Base-by-base conservation (phyloP, 1,139 yeast genomes). In the Yamadazyma pseudoaaseri region DNA sequence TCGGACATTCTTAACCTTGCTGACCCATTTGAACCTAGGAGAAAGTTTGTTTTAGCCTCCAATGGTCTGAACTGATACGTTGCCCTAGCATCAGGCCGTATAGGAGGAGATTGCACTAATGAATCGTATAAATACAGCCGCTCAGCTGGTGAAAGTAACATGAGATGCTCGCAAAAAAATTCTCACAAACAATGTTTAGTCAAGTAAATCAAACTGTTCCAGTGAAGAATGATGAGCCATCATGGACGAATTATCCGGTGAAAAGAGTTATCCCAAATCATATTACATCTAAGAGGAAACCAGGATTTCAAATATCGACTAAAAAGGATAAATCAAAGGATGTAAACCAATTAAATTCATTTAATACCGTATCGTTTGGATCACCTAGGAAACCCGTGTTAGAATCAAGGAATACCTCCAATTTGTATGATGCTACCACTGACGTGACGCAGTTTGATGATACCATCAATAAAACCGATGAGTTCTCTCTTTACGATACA, bases 21-120 rank as follows among this genome's bases (percentile, higher is more conserved):
- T 5, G 96, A 87, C 13, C 98, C 98, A 60, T 90, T 86, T 6
- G 96, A 84, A 29, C 82, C 78, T 0, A 95, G 94, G 40, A 90
- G 67, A 49, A 89, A 84, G 35, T 84, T 81, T 5, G 89, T 80
- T 18, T 79, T 79, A 5, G 95, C 86, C 49, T 87, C 95, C 30
- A 90, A 60, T 0, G 97, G 96, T 43, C 97, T 73, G 54, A 83
- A 85, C 56, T 89, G 96, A 40, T 73, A 66, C 10, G 67, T 68
- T 4, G 70, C 62, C 46, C 98, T 72, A 3, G 96, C 83, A 58
- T 90, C 98, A 1, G 95, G 94, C 38, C 96, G 73, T 31, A 84
- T 70, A 6, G 86, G 79, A 0, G 87, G 86, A 7, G 56, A 51
- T 26, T 76, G 68, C 3, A 69, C 60, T 29, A 90, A 65, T 1